Conservation (phyloP, 495 filamentous ascomycete species). For the Venustampulla echinocandica region DNA sequence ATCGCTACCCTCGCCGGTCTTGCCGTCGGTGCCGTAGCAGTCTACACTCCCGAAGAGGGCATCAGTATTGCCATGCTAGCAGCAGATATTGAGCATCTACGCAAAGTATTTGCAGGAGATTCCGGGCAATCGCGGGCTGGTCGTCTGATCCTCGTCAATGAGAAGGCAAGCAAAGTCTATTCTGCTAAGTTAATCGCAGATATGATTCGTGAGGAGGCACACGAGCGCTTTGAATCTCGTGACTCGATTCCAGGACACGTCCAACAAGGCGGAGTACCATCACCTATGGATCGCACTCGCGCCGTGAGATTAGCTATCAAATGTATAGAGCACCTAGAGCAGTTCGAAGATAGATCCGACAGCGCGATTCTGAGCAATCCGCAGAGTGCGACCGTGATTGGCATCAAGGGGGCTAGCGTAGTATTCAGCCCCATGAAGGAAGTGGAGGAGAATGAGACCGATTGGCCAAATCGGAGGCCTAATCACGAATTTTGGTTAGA, state of each 20-base stretch:
- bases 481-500: constrained; percentile 78
- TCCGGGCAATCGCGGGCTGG: constrained; percentile 85
- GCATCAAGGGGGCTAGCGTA: constrained; percentile 82
- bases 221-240: constrained; percentile 86
- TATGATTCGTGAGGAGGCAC: constrained; percentile 90
- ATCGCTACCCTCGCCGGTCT: constrained; percentile 86
- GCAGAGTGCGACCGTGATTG: constrained; percentile 71
- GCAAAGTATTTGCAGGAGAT: constrained; percentile 76
- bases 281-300: constrained; percentile 90
- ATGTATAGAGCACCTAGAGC: constrained; percentile 82
- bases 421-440: constrained; percentile 71
- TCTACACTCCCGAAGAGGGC: constrained; percentile 96
- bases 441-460: constrained; percentile 76
- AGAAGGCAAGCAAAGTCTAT: constrained; percentile 84
- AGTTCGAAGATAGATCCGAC: constrained; percentile 54
- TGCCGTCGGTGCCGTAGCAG: constrained; percentile 82
- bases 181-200: constrained; percentile 86
- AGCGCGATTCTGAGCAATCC: constrained; percentile 63
- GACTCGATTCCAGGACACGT: constrained; percentile 93
- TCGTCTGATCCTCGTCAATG: constrained; percentile 89
- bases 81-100: constrained; percentile 82
- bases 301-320: constrained; percentile 87
- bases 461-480: constrained; percentile 84
- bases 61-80: constrained; percentile 90
- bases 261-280: constrained; percentile 90